Evolutionary conservation across 2,329 filamentous ascomycete species (phyloP), one percentile per base, ranked within the genome.

Genomic region (Penicillium expansum): DNA sequence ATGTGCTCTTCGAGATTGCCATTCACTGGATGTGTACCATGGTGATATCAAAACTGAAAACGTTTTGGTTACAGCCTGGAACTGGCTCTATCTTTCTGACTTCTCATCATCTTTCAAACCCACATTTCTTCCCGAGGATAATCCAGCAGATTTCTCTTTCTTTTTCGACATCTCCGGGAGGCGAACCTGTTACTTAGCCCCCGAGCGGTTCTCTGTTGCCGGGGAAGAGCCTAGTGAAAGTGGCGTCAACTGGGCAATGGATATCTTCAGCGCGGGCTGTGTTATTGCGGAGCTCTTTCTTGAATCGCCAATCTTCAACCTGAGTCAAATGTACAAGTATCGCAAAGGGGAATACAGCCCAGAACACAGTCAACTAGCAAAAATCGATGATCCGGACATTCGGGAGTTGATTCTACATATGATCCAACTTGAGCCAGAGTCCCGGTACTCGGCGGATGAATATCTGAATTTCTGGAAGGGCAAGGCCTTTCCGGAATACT

Each of bases 11-110:
- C 87, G 92, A 55, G 95, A 99, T 74, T 97, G 91, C 67, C 94
- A 99, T 73, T 82, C 89, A 29, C 84, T 89, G 45, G 90, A 95
- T 67, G 82, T 99, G 50, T 97, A 92, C 72, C 94, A 99, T 71
- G 95, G 94, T 56, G 95, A 99, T 70, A 97, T 99, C 79, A 99
- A 99, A 80, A 94, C 93, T 1, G 93, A 99, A 75, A 99, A 99
- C 68, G 86, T 96, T 35, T 80, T 99, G 47, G 93, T 99, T 49
- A 99, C 94, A 0, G 97, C 94, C 7, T 99, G 94, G 94, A 97
- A 97, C 77, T 99, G 95, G 94, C 82, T 99, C 2, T 99, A 97
- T 72, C 82, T 99, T 37, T 88, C 92, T n/a, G 94, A 99, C 74
- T 99, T 97, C 73, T 96, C 93, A 4, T 92, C 93, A 0, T 88